Base-by-base conservation (phyloP, 164 flowering plant species). In the Platanus orientalis region DNA sequence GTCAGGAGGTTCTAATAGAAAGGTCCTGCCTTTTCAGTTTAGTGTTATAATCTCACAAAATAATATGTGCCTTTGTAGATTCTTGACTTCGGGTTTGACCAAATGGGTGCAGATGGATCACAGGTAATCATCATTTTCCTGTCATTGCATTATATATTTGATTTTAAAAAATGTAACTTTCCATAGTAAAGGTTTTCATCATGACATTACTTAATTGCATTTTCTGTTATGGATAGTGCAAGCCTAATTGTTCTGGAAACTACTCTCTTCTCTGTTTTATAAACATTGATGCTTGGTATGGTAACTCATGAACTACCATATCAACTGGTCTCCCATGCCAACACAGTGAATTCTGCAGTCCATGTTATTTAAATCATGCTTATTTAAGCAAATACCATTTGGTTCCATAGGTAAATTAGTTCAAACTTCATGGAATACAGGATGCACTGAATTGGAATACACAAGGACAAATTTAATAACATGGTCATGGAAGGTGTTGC, bases 21-120 rank as follows among this genome's bases (percentile, higher is more conserved):
- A 40, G 47, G 28, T 52, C 1, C 10, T 23, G 29, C 16, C 3
- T 26, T 53, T 26, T 53, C 17, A 1, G 7, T 2, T 53, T n/a
- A n/a, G 7, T 26, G 4, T 16, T 27, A 1, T 26, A 53, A 27
- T n/a, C 63, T 52, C 20, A 51, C 14, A 27, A 45, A 52, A 6
- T 52, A 25, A 7, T 54, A 27, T 17, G n/a, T 50, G 40, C 48
- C 23, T 60, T 67, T 73, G 53, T 63, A 94, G 99, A 79, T 94
- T 76, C 90, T 94, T 74, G 99, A 94, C 78, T 91, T 76, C 51
- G 97, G 77, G 26, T 89, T 94, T 80, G 97, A 89, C 69, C 86
- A 96, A 34, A 32, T 94, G 73, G 99, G 97, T 52, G 97, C 85
- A 17, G 74, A 73, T 77, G 90, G 87, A 54, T 63, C 88, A 52